Conservation (phyloP, 148 eudicot genomes). For the Rhododendron griersonianum region DNA sequence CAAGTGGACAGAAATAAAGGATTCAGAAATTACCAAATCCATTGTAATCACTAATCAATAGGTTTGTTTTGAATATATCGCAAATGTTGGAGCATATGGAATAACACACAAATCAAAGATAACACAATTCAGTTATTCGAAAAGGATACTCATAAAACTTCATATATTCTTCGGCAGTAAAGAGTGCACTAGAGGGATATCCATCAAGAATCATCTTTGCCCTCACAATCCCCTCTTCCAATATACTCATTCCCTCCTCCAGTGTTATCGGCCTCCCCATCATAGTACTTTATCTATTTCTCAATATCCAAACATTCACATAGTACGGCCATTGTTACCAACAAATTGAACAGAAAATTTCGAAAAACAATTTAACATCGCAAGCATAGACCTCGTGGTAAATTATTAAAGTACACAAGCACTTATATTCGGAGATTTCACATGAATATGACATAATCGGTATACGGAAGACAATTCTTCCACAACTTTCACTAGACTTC, state of each 20-base stretch:
- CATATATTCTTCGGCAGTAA: conserved; percentile 22
- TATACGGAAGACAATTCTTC: neutral
- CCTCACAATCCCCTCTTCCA: conserved; percentile 20
- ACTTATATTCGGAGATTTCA: neutral
- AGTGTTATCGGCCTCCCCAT: conserved; percentile 3
- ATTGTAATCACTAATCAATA: neutral
- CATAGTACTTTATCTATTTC: neutral
- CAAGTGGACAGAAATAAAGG: neutral
- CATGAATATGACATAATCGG: neutral
- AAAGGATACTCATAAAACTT: conserved; percentile 29
- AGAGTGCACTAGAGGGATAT: conserved; percentile 7
- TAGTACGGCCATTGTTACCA: neutral
- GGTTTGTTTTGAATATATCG: neutral
- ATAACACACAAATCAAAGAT: neutral
- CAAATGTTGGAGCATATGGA: neutral
- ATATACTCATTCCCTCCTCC: conserved; percentile 14
- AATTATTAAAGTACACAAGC: neutral
- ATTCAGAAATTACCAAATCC: neutral
- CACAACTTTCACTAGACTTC: neutral
- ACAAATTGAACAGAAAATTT: neutral
- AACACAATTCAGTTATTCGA: neutral
- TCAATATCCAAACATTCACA: neutral
- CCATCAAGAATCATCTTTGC: conserved; percentile 22
- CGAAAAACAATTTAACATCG: neutral
- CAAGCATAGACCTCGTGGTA: neutral